Conservation (phyloP, 2,329 filamentous ascomycete species). For the Xylaria hypoxylon region DNA sequence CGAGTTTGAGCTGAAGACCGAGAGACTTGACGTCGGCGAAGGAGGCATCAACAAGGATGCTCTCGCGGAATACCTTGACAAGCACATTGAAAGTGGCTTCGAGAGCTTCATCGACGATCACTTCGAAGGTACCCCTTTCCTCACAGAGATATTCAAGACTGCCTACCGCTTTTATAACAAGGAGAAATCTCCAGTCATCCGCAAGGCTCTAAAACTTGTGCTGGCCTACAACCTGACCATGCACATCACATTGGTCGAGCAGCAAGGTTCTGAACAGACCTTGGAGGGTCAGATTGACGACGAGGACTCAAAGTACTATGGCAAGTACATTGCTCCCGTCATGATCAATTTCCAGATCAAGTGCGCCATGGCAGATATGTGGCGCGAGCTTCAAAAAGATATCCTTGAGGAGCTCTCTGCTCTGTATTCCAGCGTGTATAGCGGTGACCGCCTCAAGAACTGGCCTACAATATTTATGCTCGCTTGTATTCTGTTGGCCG, state of each 20-base stretch:
- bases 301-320: conserved; percentile 85
- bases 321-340: conserved; percentile 91
- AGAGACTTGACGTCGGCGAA: conserved; percentile 87
- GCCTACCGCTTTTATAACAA: conserved; percentile 93
- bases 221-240: conserved; percentile 95
- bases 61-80: conserved; percentile 92
- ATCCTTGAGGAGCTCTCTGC: conserved; percentile 92
- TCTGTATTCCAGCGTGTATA: conserved; percentile 97
- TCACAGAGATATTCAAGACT: conserved; percentile 96
- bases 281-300: conserved; percentile 88
- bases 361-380: conserved; percentile 96
- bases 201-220: conserved; percentile 94
- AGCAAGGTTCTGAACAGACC: conserved; percentile 81
- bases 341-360: conserved; percentile 99
- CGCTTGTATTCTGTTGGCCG: conserved; percentile 88
- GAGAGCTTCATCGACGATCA: conserved; percentile 95
- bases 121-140: conserved; percentile 93
- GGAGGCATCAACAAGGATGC: conserved; percentile 85
- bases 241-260: conserved; percentile 94
- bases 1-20: conserved; percentile 87
- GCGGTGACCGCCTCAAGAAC: conserved; percentile 96
- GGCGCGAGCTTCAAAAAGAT: conserved; percentile 96
- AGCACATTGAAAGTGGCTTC: conserved; percentile 91
- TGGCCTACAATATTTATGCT: conserved; percentile 99
- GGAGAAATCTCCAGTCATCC: conserved; percentile 88